phyloP scores from a whole-genome alignment of 345 rosid species.

The Xanthoceras sorbifolium region DNA sequence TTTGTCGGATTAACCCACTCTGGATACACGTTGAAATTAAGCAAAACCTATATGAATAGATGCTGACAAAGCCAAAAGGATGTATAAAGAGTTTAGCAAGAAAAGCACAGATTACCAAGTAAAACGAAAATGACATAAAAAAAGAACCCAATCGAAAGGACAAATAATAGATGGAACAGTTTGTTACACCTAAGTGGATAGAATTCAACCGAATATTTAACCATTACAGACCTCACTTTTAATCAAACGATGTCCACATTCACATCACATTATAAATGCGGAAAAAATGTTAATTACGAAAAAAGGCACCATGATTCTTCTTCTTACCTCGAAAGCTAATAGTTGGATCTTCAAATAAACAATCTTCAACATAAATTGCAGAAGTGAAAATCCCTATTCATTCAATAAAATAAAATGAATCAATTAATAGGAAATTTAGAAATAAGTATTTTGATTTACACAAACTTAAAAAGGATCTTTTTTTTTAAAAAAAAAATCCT shows the following conservation, averaged over 20 bases:
- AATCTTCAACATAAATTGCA: constrained; percentile 64
- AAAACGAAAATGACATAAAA: background rate
- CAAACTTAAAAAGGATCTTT: background rate
- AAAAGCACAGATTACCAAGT: no score
- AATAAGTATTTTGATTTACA: background rate
- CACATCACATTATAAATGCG: background rate
- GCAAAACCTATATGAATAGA: background rate
- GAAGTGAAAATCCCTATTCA: constrained; percentile 66
- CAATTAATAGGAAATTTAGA: background rate
- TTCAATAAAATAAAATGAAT: constrained; percentile 6
- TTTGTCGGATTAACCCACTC: background rate
- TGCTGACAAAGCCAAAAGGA: background rate
- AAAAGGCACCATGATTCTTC: background rate
- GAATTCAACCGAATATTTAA: no score
- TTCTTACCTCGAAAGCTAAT: constrained; percentile 73
- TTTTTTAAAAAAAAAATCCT: no score
- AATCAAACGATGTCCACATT: background rate
- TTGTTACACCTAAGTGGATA: no score
- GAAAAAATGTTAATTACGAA: constrained; percentile 1
- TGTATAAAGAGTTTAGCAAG: background rate
- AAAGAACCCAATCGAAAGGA: background rate
- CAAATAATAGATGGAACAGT: no score
- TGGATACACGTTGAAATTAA: background rate
- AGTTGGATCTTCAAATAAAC: constrained; percentile 90
- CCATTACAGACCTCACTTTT: no score